A percentile compares a stretch with the other conserved stretches of the same genome.
phyloP scores from a whole-genome alignment of 2,329 filamentous ascomycete species.

The Epichloe elymi region DNA sequence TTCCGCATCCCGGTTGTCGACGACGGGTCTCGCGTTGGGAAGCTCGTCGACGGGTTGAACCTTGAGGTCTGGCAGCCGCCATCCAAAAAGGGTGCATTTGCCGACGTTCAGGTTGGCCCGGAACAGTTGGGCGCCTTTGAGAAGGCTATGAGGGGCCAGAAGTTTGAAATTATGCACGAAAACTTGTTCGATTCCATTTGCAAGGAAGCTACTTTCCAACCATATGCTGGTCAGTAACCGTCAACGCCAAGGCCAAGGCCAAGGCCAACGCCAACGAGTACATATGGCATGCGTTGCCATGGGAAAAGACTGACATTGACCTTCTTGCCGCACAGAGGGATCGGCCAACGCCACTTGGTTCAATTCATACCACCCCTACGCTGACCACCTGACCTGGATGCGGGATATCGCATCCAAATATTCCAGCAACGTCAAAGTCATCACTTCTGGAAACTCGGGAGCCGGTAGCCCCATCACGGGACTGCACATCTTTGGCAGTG shows the following conservation, averaged over 20 bases:
- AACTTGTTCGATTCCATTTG: constrained; percentile 26
- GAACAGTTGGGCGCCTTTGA: constrained; percentile 20
- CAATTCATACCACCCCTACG: constrained; percentile 38
- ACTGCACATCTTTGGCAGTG: constrained; percentile 39
- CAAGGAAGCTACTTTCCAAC: constrained; percentile 18
- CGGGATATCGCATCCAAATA: constrained; percentile 28
- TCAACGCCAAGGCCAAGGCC: neutral
- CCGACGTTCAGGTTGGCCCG: constrained; percentile 29
- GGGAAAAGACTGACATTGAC: neutral
- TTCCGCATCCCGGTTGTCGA: constrained; percentile 26
- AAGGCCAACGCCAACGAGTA: neutral
- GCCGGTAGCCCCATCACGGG: constrained; percentile 46
- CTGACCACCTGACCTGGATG: constrained; percentile 37
- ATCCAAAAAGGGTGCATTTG: constrained; percentile 16
- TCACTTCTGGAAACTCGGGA: constrained; percentile 33
- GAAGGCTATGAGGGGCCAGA: constrained; percentile 17
- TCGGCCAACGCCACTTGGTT: constrained; percentile 31
- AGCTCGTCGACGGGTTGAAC: constrained; percentile 21
- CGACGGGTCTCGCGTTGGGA: constrained; percentile 18
- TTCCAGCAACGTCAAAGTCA: constrained; percentile 31
- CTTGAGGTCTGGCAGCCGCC: constrained; percentile 26
- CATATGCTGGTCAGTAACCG: constrained; percentile 17
- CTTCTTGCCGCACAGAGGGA: constrained; percentile 6
- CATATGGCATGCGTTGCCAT: neutral
- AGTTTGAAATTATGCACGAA: constrained; percentile 23